Percentiles rank a stretch among this genome's conserved stretches.
These are phyloP conservation scores for Neoascochyta sp. DNA, from an alignment of 2,329 filamentous ascomycete genomes.

Conservation along the genomic window DNA sequence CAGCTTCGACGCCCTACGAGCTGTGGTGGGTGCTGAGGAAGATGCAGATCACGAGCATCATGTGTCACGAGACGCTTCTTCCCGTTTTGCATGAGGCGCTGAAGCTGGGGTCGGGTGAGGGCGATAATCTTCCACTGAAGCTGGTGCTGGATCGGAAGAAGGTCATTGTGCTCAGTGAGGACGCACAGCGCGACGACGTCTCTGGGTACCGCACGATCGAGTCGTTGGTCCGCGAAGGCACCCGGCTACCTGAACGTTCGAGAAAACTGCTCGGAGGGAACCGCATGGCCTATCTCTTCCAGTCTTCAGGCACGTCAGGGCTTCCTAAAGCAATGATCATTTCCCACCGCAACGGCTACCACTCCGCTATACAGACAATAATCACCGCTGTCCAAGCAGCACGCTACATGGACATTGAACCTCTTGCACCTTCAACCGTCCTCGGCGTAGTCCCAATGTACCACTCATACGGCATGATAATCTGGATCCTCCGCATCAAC, in stretches of 20 bases:
- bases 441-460: constrained; percentile 31
- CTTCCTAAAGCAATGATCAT: constrained; percentile 37
- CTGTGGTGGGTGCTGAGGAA: constrained; percentile 32
- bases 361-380: constrained; percentile 26
- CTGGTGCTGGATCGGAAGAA: constrained; percentile 22
- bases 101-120: constrained; percentile 22
- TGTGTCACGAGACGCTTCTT: constrained; percentile 28
- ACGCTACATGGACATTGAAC: constrained; percentile 18
- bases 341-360: constrained; percentile 24
- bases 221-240: constrained; percentile 19
- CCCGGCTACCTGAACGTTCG: constrained; percentile 12
- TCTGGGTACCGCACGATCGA: constrained; percentile 23
- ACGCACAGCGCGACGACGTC: constrained; percentile 15
- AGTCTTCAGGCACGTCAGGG: constrained; percentile 28
- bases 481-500: constrained; percentile 30
- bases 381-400: constrained; percentile 20
- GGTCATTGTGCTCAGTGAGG: constrained; percentile 25
- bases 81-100: constrained; percentile 22
- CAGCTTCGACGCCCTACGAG: constrained; percentile 28
- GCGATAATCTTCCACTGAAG: constrained; percentile 16
- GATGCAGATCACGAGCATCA: constrained; percentile 29
- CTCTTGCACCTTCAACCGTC: constrained; percentile 11
- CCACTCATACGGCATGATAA: constrained; percentile 32
- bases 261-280: constrained; percentile 22
- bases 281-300: constrained; percentile 29